These are phyloP conservation scores for Akanthomyces dipterigenus DNA, from an alignment of 2,329 filamentous ascomycete genomes.

Conservation along the genomic window DNA sequence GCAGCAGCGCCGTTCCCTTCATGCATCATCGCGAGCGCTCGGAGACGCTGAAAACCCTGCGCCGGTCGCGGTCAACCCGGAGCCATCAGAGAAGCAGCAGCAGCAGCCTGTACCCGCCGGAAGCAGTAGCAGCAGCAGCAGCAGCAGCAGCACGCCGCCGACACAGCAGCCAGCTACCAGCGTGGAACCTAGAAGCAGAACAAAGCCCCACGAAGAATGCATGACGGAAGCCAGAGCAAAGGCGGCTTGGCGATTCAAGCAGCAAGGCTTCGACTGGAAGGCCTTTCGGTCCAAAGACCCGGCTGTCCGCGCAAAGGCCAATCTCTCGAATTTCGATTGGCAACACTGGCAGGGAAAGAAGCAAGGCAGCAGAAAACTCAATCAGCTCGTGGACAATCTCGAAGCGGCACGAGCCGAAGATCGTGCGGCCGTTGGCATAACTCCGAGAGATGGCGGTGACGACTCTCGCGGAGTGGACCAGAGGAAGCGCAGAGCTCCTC, in stretches of 20 bases:
- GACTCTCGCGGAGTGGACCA: no score
- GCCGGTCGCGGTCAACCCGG: background rate
- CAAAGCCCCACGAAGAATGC: background rate
- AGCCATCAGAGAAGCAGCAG: background rate
- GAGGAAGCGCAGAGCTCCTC: background rate
- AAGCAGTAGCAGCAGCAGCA: no score
- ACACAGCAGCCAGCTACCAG: no score
- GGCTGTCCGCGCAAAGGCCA: background rate
- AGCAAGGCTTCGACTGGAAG: slow-evolving; percentile 9
- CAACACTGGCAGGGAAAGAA: slow-evolving; percentile 5
- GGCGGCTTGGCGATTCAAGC: slow-evolving; percentile 5
- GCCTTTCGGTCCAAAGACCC: slow-evolving; percentile 2
- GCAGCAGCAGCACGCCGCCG: background rate
- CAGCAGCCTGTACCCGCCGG: background rate
- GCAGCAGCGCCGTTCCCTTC: background rate
- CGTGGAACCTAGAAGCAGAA: background rate
- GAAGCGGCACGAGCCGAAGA: background rate
- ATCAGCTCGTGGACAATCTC: background rate
- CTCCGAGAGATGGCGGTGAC: background rate
- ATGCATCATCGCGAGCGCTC: background rate
- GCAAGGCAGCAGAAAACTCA: background rate
- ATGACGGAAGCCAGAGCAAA: background rate
- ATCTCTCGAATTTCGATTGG: slow-evolving; percentile 7
- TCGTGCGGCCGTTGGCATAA: background rate
- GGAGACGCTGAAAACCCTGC: background rate